Conservation (phyloP, 805 yeast genomes). For the Cyberlindnera maclurae region DNA sequence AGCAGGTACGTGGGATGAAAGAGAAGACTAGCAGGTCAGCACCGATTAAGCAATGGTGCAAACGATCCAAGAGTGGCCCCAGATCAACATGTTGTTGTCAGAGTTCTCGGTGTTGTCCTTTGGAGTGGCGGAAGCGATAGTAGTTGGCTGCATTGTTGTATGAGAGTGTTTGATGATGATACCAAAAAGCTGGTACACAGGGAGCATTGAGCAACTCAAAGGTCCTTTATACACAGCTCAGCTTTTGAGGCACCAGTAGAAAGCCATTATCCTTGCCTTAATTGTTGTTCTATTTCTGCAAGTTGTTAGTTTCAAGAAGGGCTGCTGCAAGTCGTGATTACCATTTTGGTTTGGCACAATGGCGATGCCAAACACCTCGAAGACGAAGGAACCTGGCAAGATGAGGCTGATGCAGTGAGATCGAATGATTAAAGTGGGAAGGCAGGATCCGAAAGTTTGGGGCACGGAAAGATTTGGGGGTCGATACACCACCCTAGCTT, state of each 20-base stretch:
- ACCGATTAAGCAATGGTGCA: constrained; percentile 9
- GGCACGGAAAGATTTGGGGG: no score
- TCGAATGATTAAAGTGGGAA: no score
- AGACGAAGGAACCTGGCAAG: no score
- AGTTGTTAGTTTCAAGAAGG: not conserved
- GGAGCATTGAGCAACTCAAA: not conserved
- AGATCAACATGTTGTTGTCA: constrained; percentile 6
- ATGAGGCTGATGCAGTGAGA: no score
- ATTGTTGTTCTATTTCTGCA: not conserved
- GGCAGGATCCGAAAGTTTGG: no score
- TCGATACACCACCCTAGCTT: no score
- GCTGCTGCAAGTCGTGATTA: not conserved
- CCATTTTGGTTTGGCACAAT: constrained; percentile 1
- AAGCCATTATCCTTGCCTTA: not conserved
- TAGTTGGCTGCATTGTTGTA: constrained; percentile 8
- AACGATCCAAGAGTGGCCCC: constrained; percentile 6
- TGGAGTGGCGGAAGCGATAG: constrained; percentile 8
- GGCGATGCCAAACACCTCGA: no score
- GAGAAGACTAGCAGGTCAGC: not conserved
- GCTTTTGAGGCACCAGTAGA: not conserved
- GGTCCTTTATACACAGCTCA: not conserved
- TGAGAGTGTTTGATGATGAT: not conserved
- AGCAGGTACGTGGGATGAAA: no score
- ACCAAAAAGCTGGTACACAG: not conserved
- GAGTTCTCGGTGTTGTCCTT: constrained; percentile 9